Evolutionary conservation across 2,329 filamentous ascomycete genomes (phyloP).

Genomic region (Orbilia brochopaga): DNA sequence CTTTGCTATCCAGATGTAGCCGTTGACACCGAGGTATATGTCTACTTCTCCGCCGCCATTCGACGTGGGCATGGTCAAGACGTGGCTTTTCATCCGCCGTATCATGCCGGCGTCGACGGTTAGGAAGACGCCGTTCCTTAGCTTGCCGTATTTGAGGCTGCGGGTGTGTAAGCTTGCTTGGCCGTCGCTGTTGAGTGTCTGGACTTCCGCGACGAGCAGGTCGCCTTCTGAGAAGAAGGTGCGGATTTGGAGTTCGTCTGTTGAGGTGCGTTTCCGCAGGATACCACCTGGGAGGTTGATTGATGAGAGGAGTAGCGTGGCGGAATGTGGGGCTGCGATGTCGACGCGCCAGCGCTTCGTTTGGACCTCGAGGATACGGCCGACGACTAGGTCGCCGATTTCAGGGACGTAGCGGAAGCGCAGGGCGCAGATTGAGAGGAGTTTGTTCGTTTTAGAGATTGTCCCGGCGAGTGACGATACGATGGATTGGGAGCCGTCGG

Average conservation of each 20-base stretch:
- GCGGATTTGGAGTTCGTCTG: conserved; percentile 95
- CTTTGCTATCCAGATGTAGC: conserved; percentile 93
- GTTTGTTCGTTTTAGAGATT: conserved; percentile 91
- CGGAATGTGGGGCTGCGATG: conserved; percentile 84
- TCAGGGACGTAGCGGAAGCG: conserved; percentile 93
- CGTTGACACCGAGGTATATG: conserved; percentile 90
- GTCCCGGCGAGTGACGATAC: conserved; percentile 89
- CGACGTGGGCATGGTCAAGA: conserved; percentile 75
- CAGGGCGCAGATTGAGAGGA: conserved; percentile 87
- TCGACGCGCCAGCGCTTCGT: conserved; percentile 93
- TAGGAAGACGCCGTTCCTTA: conserved; percentile 90
- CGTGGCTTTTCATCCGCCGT: conserved; percentile 80
- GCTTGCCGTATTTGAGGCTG: conserved; percentile 89
- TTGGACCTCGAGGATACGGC: conserved; percentile 93
- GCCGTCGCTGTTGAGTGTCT: conserved; percentile 84
- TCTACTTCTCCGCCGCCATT: conserved; percentile 74
- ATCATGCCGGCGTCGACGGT: conserved; percentile 81
- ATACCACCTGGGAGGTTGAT: conserved; percentile 97
- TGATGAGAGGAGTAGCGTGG: conserved; percentile 79
- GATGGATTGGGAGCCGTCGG: conserved; percentile 68
- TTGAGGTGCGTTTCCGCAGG: conserved; percentile 85
- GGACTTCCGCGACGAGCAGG: conserved; percentile 90
- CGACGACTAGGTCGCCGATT: conserved; percentile 93
- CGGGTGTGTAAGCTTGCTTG: conserved; percentile 87
- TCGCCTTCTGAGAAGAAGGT: conserved; percentile 98